A percentile compares a stretch with the other conserved stretches of the same genome.
Evolutionary conservation across 148 eudicot species (phyloP).

Genomic region (Rhododendron mucronatum): DNA sequence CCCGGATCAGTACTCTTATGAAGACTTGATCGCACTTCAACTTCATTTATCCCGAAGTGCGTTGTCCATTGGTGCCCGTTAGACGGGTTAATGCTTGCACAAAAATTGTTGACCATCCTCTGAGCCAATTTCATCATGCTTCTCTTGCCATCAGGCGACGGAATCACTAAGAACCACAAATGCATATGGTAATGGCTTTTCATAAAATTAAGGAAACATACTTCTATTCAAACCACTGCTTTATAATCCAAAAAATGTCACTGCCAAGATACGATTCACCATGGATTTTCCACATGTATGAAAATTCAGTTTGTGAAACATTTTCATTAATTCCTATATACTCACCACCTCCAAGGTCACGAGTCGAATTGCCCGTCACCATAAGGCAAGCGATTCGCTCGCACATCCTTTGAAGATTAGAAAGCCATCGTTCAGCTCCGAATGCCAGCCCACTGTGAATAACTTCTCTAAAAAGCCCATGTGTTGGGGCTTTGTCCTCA

Average conservation of each 20-base stretch:
- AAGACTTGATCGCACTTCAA: conserved; percentile 46
- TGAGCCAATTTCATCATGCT: conserved; percentile 60
- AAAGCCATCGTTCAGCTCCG: conserved; percentile 76
- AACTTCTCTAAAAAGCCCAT: conserved; percentile 42
- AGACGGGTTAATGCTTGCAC: conserved; percentile 40
- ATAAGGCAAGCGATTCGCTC: conserved; percentile 48
- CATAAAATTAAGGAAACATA: not conserved
- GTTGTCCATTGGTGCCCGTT: conserved; percentile 48
- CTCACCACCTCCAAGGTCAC: conserved; percentile 52
- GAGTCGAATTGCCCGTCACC: conserved; percentile 31
- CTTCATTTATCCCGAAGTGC: conserved; percentile 30
- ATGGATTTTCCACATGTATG: not conserved
- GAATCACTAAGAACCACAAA: conserved; percentile 22
- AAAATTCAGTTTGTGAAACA: not conserved
- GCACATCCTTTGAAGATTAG: conserved; percentile 52
- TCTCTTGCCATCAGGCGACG: conserved; percentile 46
- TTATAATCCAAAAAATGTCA: not conserved
- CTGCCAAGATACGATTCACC: not conserved
- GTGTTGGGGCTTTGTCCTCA: conserved; percentile 38
- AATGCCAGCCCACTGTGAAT: conserved; percentile 48
- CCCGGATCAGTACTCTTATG: conserved; percentile 39
- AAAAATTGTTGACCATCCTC: conserved; percentile 45
- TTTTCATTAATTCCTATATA: not conserved
- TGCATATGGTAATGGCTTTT: not conserved
- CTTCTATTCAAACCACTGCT: not conserved